phyloP scores from a whole-genome alignment of 1,139 yeast species.

The Lodderomyces oxycetoniae region DNA sequence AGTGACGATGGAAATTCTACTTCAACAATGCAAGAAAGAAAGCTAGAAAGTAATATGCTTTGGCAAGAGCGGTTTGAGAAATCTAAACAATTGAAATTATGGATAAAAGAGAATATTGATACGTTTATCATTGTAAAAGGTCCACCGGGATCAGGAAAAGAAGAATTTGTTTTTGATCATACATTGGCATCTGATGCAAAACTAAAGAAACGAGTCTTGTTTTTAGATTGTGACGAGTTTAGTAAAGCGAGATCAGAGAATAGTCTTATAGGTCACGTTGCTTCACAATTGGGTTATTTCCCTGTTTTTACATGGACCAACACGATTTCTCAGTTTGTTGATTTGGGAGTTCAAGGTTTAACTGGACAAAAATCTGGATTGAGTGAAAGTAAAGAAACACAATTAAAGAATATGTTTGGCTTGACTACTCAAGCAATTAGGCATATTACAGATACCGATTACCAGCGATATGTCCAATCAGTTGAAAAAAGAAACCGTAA shows the following conservation, averaged over 20 bases:
- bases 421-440: slow-evolving; percentile 71
- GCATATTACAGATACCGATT: slow-evolving; percentile 53
- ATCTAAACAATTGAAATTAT: slow-evolving; percentile 63
- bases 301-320: slow-evolving; percentile 95
- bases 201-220: slow-evolving; percentile 52
- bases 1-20: slow-evolving; percentile 7
- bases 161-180: slow-evolving; percentile 69
- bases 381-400: slow-evolving; percentile 79
- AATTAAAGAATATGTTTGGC: slow-evolving; percentile 74
- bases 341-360: slow-evolving; percentile 80
- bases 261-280: slow-evolving; percentile 60
- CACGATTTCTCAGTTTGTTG: slow-evolving; percentile 71
- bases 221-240: slow-evolving; percentile 74
- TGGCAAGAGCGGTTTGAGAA: slow-evolving; percentile 73
- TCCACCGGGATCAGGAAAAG: slow-evolving; percentile 92
- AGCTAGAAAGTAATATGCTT: slow-evolving; percentile 30
- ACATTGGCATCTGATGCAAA: slow-evolving; percentile 47
- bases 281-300: slow-evolving; percentile 79
- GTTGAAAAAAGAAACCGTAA: slow-evolving; percentile 15
- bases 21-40: slow-evolving; percentile 8
- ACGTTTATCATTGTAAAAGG: slow-evolving; percentile 88
- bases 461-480: slow-evolving; percentile 23
- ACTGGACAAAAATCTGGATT: slow-evolving; percentile 95
- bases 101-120: slow-evolving; percentile 76
- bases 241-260: slow-evolving; percentile 72